A percentile compares a stretch with the other conserved stretches of the same genome.
Evolutionary conservation across 2,329 filamentous ascomycete genomes (phyloP).

Genomic region (Aspergillus puulaauensis): DNA sequence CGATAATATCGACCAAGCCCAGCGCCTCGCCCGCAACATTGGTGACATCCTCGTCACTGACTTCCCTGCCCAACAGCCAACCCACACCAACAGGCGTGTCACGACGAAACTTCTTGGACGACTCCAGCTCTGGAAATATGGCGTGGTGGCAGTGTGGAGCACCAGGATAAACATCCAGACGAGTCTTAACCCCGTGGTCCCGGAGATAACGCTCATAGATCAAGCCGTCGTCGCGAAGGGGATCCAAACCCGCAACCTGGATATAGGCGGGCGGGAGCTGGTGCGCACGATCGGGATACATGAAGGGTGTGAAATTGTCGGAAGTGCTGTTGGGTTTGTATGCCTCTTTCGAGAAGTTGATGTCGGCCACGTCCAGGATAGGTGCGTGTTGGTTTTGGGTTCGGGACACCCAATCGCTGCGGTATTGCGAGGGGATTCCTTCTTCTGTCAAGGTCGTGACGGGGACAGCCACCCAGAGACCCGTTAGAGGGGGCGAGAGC

Average conservation of each 20-base stretch:
- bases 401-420: neutral
- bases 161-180: neutral
- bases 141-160: neutral
- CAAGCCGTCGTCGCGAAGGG: slow-evolving; percentile 2
- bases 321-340: neutral
- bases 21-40: neutral
- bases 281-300: neutral
- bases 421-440: neutral
- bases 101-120: neutral
- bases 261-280: slow-evolving; percentile 2
- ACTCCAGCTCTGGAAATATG: neutral
- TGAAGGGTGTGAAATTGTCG: slow-evolving; percentile 1
- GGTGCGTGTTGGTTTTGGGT: neutral
- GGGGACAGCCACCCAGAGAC: neutral
- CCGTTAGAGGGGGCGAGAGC: slow-evolving; percentile 1
- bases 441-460: neutral
- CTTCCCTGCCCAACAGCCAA: slow-evolving; percentile 1
- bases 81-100: neutral
- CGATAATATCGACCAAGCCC: neutral
- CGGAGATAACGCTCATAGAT: slow-evolving; percentile 3
- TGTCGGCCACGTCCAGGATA: neutral
- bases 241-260: slow-evolving; percentile 5
- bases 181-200: slow-evolving; percentile 2
- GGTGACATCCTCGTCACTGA: neutral
- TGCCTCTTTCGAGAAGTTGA: neutral